phyloP scores from a whole-genome alignment of 1,284 basidiomycete species.

The Papiliotrema fonsecae region DNA sequence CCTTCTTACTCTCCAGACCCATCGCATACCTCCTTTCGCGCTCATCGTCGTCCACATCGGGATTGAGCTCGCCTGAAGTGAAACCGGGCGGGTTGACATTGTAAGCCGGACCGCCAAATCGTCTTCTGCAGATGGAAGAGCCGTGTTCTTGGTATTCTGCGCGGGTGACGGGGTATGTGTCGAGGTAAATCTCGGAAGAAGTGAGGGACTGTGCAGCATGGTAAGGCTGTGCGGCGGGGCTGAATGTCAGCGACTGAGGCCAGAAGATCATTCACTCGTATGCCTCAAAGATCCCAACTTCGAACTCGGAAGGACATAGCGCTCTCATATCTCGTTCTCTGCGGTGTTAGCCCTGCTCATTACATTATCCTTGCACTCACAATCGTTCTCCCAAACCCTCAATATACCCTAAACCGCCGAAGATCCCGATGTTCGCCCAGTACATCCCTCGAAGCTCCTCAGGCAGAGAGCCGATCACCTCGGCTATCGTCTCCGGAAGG shows the following conservation, averaged over 20 bases:
- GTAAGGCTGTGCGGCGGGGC: conserved; percentile 71
- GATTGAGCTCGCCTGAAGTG: conserved; percentile 19
- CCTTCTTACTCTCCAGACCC: conserved; percentile 34
- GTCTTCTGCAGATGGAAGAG: conserved; percentile 59
- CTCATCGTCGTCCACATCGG: conserved; percentile 37
- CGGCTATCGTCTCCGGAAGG: conserved; percentile 66
- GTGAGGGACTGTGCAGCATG: conserved; percentile 62
- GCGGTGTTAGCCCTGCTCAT: conserved; percentile 1
- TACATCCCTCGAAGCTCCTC: conserved; percentile 80
- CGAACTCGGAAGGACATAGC: conserved; percentile 71
- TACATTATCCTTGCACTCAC: conserved; percentile 44
- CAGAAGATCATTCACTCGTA: conserved; percentile 60
- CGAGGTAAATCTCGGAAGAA: conserved; percentile 53
- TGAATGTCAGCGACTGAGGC: conserved; percentile 31
- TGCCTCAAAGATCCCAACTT: conserved; percentile 66
- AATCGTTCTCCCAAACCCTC: conserved; percentile 69
- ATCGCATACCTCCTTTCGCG: conserved; percentile 38
- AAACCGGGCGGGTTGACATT: conserved; percentile 38
- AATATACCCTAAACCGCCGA: conserved; percentile 76
- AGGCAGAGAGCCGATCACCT: conserved; percentile 68
- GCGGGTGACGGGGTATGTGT: conserved; percentile 59
- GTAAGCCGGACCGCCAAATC: conserved; percentile 39
- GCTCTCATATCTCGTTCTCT: conserved; percentile 62
- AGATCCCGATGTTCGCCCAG: conserved; percentile 85
- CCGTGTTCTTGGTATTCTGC: conserved; percentile 79